Evolutionary conservation across 75 land plant genomes (phyloP).

Genomic region (Sequoia sempervirens): DNA sequence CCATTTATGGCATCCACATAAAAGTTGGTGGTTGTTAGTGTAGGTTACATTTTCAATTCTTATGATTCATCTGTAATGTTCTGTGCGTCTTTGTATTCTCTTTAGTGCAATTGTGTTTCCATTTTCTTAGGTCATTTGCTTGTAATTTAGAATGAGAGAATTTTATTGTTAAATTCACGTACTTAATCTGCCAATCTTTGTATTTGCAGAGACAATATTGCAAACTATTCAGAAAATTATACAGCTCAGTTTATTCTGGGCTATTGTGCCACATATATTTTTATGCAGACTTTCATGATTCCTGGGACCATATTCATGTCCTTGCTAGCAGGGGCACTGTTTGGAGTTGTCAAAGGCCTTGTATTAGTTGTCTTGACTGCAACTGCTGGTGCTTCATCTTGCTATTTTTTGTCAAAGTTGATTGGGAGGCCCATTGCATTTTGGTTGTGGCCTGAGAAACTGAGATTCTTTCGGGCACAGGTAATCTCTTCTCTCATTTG

Average conservation of each 20-base stretch:
- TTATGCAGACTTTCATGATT: conserved; percentile 96
- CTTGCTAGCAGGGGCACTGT: conserved; percentile 80
- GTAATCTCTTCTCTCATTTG: conserved; percentile 20
- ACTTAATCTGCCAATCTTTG: background rate
- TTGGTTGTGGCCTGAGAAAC: conserved; percentile 90
- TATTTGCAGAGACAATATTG: conserved; percentile 69
- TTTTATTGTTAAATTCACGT: background rate
- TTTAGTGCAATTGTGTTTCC: background rate
- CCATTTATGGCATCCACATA: background rate
- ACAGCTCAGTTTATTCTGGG: conserved; percentile 74
- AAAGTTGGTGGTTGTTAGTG: background rate
- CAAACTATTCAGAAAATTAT: conserved; percentile 59
- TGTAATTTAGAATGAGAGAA: background rate
- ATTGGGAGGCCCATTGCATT: conserved; percentile 76
- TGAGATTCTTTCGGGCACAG: conserved; percentile 73
- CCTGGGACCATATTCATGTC: conserved; percentile 94
- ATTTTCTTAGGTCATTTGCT: background rate
- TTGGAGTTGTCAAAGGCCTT: conserved; percentile 73
- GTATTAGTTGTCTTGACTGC: conserved; percentile 69
- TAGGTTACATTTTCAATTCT: background rate
- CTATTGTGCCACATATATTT: conserved; percentile 78
- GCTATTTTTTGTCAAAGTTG: conserved; percentile 79
- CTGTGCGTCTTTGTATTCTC: background rate
- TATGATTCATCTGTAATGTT: background rate
- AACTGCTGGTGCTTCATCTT: conserved; percentile 77